phyloP scores from a whole-genome alignment of 2,329 filamentous ascomycete species.

The Trichoderma aggressivum region DNA sequence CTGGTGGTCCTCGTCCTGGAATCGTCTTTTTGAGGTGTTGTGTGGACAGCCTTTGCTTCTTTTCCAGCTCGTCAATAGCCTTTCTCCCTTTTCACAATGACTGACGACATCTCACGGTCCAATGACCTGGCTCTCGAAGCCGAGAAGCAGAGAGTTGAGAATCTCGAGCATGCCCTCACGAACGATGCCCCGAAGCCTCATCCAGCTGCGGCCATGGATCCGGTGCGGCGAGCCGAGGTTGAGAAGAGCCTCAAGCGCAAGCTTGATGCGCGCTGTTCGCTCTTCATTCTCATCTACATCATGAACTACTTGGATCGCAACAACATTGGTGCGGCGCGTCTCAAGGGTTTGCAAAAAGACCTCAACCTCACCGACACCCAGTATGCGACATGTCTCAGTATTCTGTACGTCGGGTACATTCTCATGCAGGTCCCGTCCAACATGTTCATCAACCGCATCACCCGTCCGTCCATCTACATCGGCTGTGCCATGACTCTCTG shows the following conservation, averaged over 20 bases:
- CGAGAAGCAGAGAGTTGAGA: conserved; percentile 20
- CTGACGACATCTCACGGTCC: conserved; percentile 22
- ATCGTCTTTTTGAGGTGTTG: background rate
- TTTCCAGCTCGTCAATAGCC: background rate
- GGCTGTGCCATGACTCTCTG: conserved; percentile 53
- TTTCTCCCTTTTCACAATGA: conserved; percentile 11
- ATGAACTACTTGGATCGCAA: conserved; percentile 68
- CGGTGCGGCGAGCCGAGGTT: conserved; percentile 51
- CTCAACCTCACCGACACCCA: conserved; percentile 53
- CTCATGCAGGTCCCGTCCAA: conserved; percentile 62
- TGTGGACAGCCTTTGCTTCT: background rate
- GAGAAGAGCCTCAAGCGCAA: conserved; percentile 67
- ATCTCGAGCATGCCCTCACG: conserved; percentile 14
- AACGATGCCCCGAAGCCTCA: background rate
- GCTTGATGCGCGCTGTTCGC: conserved; percentile 64
- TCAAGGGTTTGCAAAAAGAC: conserved; percentile 62
- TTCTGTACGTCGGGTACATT: conserved; percentile 65
- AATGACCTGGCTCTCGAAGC: background rate
- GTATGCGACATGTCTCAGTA: conserved; percentile 61
- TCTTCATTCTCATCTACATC: conserved; percentile 73
- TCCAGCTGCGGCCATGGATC: conserved; percentile 28
- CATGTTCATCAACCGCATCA: conserved; percentile 55
- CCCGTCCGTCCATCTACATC: conserved; percentile 51
- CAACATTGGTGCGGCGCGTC: conserved; percentile 64
- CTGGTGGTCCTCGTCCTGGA: background rate